These are phyloP conservation scores for Alternaria rosae DNA, from an alignment of 2,329 filamentous ascomycete species.

Conservation along the genomic window DNA sequence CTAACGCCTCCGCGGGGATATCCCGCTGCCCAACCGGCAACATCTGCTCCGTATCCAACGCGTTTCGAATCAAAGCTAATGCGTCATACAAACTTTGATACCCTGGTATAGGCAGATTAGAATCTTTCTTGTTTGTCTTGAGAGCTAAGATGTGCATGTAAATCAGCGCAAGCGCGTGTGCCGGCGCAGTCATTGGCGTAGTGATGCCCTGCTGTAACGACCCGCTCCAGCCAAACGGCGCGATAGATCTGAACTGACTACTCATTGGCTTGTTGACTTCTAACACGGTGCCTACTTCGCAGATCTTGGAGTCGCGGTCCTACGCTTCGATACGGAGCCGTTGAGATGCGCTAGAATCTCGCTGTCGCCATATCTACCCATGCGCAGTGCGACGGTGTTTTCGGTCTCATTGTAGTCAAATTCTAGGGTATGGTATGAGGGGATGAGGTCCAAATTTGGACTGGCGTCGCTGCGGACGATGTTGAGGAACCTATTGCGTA, in stretches of 20 bases:
- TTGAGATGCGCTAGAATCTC: not conserved
- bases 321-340: not conserved
- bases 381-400: not conserved
- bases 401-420: not conserved
- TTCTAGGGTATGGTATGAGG: not conserved
- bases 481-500: not conserved
- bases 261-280: not conserved
- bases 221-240: not conserved
- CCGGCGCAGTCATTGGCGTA: not conserved
- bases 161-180: not conserved
- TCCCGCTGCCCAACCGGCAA: not conserved
- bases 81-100: not conserved
- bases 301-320: not conserved
- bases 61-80: not conserved
- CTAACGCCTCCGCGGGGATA: not conserved
- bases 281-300: not conserved
- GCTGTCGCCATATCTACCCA: not conserved
- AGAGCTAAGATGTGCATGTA: not conserved
- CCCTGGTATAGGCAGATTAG: not conserved
- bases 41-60: not conserved
- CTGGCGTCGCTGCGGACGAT: not conserved
- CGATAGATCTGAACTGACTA: not conserved
- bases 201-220: not conserved
- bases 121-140: not conserved
- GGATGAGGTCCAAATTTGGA: not conserved